Base-by-base conservation (phyloP, 257 asterid species). In the Nicotiana tabacum region DNA sequence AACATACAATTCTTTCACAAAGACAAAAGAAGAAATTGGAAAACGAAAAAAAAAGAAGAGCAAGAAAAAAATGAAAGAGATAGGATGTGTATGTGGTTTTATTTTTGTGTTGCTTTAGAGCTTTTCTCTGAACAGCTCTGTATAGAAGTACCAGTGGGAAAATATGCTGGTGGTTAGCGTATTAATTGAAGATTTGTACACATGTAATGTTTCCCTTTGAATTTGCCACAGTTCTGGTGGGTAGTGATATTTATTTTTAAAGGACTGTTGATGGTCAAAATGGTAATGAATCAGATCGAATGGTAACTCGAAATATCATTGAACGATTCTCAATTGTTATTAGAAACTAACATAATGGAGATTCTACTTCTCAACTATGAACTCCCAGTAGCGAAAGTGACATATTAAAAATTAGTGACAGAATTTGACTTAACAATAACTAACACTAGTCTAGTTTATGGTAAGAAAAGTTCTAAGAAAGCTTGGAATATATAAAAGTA, bases 231-330 rank as follows among this genome's bases (percentile, higher is more conserved):
- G 35, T 43, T 70, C 78, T n/a, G 33, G 78, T 74, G 62, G 48
- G 62, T 48, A 24, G 9, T 74, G 80, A 76, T 3, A 72, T 46
- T 21, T 72, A 46, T 24, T 46, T 43, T 72, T 72, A 72, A 24
- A 72, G 79, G 79, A 46, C 51, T 46, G 39, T 48, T 72, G 61
- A 46, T 72, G 79, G 61, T 18, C 61, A 72, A 72, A 72, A 46
- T 21, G 79, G 13, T 46, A 46, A 72, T 24, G 13, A 24, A 72
- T 72, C 37, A 46, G 39, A 72, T 24, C 35, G 53, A 72, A 46
- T 8, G 39, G 13, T 46, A 72, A 72, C 33, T 46, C 24, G 13
- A 70, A 43, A 43, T 21, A 72, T 46, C 8, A 46, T 24, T 6
- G 60, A 46, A 72, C 4, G 61, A 72, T 8, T 46, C 9, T 48